Conservation (phyloP, 2,329 filamentous ascomycete genomes). For the Ophiocordyceps camponoti-saundersi region DNA sequence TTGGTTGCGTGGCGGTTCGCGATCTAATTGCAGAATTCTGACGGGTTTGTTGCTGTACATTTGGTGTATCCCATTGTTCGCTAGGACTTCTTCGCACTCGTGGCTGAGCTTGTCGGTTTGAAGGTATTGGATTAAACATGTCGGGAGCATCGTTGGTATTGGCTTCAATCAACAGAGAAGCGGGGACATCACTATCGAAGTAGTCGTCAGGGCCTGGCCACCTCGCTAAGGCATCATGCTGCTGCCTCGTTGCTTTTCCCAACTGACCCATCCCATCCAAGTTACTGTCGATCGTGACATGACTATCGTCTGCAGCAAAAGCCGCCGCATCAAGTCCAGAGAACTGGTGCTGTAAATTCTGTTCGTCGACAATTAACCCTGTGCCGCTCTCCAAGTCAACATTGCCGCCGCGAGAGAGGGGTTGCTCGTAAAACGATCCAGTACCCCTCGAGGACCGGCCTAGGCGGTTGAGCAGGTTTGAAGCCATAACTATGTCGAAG, state of each 20-base stretch:
- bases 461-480: no score
- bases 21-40: conserved; percentile 14
- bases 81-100: not conserved
- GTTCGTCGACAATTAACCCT: not conserved
- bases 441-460: no score
- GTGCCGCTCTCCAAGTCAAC: not conserved
- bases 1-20: conserved; percentile 7
- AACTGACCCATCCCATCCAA: conserved; percentile 6
- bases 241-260: conserved; percentile 1
- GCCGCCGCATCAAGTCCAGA: conserved; percentile 30
- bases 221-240: conserved; percentile 4
- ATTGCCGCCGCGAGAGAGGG: no score
- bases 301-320: conserved; percentile 28
- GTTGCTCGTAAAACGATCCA: no score
- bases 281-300: conserved; percentile 22
- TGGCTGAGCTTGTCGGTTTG: not conserved
- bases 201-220: conserved; percentile 27
- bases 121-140: not conserved
- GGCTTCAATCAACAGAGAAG: conserved; percentile 43
- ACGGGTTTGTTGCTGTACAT: conserved; percentile 34
- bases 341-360: conserved; percentile 34
- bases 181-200: conserved; percentile 43
- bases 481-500: no score
- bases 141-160: conserved; percentile 5
- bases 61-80: conserved; percentile 33